Evolutionary conservation across 306 rosid species (phyloP), one percentile per base, ranked within the genome.

Genomic region (Medicago lupulina): DNA sequence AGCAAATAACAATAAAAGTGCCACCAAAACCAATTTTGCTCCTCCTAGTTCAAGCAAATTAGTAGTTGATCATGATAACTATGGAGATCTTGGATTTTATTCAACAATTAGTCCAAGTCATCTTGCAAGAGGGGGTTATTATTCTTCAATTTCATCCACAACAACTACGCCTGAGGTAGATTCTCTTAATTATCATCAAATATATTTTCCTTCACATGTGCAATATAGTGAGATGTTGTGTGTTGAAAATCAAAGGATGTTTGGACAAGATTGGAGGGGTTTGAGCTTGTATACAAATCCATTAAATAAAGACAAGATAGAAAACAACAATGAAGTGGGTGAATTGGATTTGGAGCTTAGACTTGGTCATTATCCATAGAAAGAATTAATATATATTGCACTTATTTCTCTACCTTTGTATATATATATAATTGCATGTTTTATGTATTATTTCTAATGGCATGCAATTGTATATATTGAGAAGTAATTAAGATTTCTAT

Each of bases 291-390:
- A 79, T 64, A 28, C 81, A 47, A 68, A 79, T 44, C 74, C 79
- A 51, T 55, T 69, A 9, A 72, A 60, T 63, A 67, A 55, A 64
- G 79, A 76, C 70, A 83, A 64, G 70, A 50, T 68, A 67, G 68
- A 76, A 75, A 79, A 47, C 78, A 75, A 79, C 55, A 46, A 31
- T 43, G 83, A 76, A 34, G 88, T 81, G 17, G 92, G 69, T 60
- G 90, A 83, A 28, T 74, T 91, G 51, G 97, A 93, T 88, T 86
- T 93, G 89, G 97, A 91, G 92, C 98, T 93, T 81, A 93, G 97
- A 79, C 92, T 93, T 23, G 97, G 98, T 50, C 86, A 89, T 67
- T 76, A 89, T 72, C 93, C 91, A 6, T 89, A 85, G 74, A 71
- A 70, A 50, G 0, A 66, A 58, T 23, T 23, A 23, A 58, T 63